Evolutionary conservation across 2,329 filamentous ascomycete species (phyloP).

Genomic region (Colletotrichum eremochloae): DNA sequence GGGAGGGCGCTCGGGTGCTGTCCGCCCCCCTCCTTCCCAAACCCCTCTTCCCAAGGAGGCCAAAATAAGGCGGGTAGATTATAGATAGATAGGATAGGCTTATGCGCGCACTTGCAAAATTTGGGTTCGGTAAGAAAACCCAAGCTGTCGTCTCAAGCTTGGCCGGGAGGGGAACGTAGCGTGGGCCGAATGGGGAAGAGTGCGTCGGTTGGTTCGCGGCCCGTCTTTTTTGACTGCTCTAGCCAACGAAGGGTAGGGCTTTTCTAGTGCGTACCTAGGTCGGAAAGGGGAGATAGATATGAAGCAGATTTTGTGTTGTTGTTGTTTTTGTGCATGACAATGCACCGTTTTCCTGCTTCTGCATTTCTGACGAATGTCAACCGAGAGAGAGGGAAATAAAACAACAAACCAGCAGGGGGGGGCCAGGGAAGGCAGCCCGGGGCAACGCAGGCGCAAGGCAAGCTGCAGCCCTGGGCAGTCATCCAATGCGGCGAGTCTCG

Average conservation of each 20-base stretch:
- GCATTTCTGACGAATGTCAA: background rate
- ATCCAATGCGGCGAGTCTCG: constrained; percentile 10
- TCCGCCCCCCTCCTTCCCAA: background rate
- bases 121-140: constrained; percentile 21
- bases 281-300: too few species aligned
- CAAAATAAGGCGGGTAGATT: background rate
- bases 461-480: constrained; percentile 13
- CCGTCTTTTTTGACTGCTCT: background rate
- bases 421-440: constrained; percentile 16
- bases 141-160: constrained; percentile 14
- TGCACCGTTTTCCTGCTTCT: background rate
- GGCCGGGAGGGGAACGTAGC: background rate
- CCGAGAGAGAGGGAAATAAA: background rate
- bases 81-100: constrained; percentile 12
- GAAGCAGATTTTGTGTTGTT: background rate
- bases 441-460: constrained; percentile 25
- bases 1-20: constrained; percentile 14
- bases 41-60: background rate
- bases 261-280: background rate
- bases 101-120: constrained; percentile 10
- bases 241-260: background rate
- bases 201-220: background rate
- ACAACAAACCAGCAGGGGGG: background rate
- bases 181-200: constrained; percentile 1
- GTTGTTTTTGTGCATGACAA: constrained; percentile 1